phyloP scores from a whole-genome alignment of 2,329 filamentous ascomycete species.

The Clonostachys byssicola region DNA sequence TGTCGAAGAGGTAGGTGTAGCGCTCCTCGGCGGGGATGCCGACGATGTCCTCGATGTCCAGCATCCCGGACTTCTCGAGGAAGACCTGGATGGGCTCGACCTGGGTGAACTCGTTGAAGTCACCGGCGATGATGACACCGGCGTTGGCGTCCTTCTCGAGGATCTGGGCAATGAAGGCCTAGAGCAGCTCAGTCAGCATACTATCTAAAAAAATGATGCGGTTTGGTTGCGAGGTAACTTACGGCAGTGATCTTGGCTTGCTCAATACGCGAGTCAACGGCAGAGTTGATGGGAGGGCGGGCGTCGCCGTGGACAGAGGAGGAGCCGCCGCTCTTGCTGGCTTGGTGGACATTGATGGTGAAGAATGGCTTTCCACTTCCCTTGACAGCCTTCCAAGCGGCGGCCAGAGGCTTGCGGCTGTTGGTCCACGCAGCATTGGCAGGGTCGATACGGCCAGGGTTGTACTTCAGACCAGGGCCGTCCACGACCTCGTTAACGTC shows the following conservation, averaged over 20 bases:
- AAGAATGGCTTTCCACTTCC: constrained; percentile 53
- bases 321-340: constrained; percentile 63
- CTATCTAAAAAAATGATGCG: not conserved
- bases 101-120: constrained; percentile 70
- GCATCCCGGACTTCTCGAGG: constrained; percentile 43
- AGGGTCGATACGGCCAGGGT: constrained; percentile 66
- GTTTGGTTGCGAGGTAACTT: constrained; percentile 18
- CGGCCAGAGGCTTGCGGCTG: constrained; percentile 64
- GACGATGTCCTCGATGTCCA: constrained; percentile 58
- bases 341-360: constrained; percentile 68
- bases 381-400: constrained; percentile 57
- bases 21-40: constrained; percentile 50
- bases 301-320: constrained; percentile 61
- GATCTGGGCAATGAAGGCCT: constrained; percentile 54
- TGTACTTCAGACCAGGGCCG: constrained; percentile 57
- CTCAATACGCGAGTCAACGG: constrained; percentile 47
- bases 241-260: constrained; percentile 58
- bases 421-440: constrained; percentile 52
- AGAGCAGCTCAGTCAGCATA: constrained; percentile 4
- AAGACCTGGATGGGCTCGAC: constrained; percentile 56
- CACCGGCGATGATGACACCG: constrained; percentile 56
- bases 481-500: constrained; percentile 54
- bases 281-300: constrained; percentile 63
- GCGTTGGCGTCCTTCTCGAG: constrained; percentile 51
- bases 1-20: constrained; percentile 68